Conservation (phyloP, 495 filamentous ascomycete species). For the Annulohypoxylon nitens region DNA sequence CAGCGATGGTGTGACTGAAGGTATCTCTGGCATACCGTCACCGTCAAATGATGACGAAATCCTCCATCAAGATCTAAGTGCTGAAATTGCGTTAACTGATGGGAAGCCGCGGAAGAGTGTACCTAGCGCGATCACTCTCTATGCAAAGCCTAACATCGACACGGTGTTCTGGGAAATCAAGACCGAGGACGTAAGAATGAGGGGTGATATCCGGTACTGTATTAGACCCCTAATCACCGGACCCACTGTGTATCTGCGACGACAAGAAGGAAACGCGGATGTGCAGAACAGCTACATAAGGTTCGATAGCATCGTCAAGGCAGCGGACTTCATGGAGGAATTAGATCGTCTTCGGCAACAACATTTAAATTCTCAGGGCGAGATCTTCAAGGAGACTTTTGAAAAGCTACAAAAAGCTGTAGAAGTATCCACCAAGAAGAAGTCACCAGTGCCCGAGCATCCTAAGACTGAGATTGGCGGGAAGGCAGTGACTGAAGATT, state of each 20-base stretch:
- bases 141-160: background rate
- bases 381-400: background rate
- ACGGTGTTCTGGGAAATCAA: constrained; percentile 24
- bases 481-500: background rate
- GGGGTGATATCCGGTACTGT: constrained; percentile 31
- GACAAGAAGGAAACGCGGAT: background rate
- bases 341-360: background rate
- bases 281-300: background rate
- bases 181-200: background rate
- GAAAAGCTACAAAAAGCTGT: background rate
- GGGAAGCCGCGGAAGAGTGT: background rate
- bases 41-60: background rate
- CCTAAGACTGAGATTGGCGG: background rate
- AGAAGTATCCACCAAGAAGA: background rate
- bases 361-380: background rate
- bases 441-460: background rate
- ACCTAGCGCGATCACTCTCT: constrained; percentile 7
- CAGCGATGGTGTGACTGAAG: background rate
- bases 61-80: background rate
- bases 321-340: background rate
- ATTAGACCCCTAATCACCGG: constrained; percentile 1
- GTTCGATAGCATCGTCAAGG: background rate
- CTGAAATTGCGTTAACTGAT: background rate
- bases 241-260: constrained; percentile 9
- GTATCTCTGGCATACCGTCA: background rate